Evolutionary conservation across 148 eudicot species (phyloP), one percentile per base, ranked within the genome.

Genomic region (Vaccinium vitisidaea): DNA sequence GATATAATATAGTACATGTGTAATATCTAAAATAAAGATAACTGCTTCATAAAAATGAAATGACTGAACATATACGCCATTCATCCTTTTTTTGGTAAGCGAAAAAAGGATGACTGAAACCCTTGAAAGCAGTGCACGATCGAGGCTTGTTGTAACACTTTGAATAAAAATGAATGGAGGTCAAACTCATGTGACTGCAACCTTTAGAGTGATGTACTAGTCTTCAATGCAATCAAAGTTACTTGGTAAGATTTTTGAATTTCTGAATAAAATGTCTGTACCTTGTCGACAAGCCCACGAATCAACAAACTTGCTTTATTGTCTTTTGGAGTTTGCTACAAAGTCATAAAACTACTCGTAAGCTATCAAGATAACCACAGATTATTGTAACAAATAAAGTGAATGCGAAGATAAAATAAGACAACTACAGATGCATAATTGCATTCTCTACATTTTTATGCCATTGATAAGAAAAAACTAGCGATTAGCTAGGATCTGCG

Each of bases 261-360:
- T 43, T 13, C 13, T 27, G 32, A 65, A 48, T 76, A 3, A 48
- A 75, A 75, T 43, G 36, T 39, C 6, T 43, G 36, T 88, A 91
- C 93, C 91, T 91, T 89, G 85, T 91, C 93, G 81, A 91, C 89
- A 56, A 88, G 85, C 43, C 93, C 91, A 79, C 85, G 93, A 69
- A 89, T 89, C 83, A 91, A 85, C 91, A 91, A 80, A 84, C 87
- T 86, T 78, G 91, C 93, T 82, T 88, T 88, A 30, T 91, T 86
- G 82, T 91, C 93, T 84, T 91, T 89, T 50, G 93, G 91, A 83
- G 93, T 91, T 84, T 87, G 85, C 93, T 91, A 89, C 76, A 81
- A 85, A 84, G 25, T 53, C 65, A 59, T 16, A 79, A 83, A 14
- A 59, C 49, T n/a, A 83, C 30, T 49, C 3, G 23, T 48, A 75